Percentiles rank a stretch among this genome's conserved stretches.
These are phyloP conservation scores for Raphanus hybrid DNA, from an alignment of 441 rosid genomes.

Conservation along the genomic window DNA sequence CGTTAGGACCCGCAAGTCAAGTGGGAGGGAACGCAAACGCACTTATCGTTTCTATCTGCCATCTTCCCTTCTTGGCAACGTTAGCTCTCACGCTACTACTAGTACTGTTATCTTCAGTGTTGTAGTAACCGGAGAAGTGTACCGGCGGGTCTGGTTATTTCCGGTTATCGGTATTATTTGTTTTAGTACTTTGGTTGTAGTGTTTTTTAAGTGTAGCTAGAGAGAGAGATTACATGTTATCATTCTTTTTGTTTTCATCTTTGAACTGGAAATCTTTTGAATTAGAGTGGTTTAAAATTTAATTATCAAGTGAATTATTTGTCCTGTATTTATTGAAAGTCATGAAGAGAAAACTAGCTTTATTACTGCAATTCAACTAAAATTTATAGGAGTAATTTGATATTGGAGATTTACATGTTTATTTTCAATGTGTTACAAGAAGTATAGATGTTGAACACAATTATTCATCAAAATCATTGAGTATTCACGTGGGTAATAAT, in stretches of 20 bases:
- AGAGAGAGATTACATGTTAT: constrained; percentile 15
- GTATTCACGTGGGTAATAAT: constrained; percentile 21
- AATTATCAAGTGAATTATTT: constrained; percentile 7
- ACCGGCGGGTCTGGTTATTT: not conserved
- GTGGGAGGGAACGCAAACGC: constrained; percentile 51
- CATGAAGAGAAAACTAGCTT: not conserved
- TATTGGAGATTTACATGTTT: not conserved
- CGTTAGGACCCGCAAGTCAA: constrained; percentile 75
- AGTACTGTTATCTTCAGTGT: constrained; percentile 22
- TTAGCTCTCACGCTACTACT: constrained; percentile 38
- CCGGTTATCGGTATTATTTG: constrained; percentile 20
- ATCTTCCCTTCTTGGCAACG: constrained; percentile 40
- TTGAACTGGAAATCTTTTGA: constrained; percentile 9
- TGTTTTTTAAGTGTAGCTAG: constrained; percentile 30
- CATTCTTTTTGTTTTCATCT: constrained; percentile 22
- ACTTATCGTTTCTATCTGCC: constrained; percentile 40
- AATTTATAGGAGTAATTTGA: not conserved
- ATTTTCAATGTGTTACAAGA: not conserved
- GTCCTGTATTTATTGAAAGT: not conserved
- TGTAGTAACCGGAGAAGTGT: constrained; percentile 28
- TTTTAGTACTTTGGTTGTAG: constrained; percentile 20
- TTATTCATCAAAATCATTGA: constrained; percentile 12
- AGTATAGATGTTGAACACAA: not conserved
- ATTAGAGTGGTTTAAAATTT: constrained; percentile 27
- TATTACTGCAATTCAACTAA: not conserved